A percentile compares a stretch with the other conserved stretches of the same genome.
These are phyloP conservation scores for Yamadazyma jaroonii DNA, from an alignment of 1,139 yeast genomes.

Conservation along the genomic window DNA sequence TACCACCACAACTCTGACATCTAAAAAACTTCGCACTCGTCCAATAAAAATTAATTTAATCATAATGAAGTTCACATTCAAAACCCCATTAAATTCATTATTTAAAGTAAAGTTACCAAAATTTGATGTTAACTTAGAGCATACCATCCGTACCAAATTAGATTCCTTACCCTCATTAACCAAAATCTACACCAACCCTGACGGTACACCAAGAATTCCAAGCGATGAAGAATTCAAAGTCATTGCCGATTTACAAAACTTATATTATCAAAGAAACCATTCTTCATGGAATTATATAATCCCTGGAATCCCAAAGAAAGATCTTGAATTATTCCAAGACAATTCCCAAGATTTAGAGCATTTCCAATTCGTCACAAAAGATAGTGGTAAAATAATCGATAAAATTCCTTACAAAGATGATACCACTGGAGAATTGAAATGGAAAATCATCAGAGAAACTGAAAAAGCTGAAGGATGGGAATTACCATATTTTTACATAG, in stretches of 20 bases:
- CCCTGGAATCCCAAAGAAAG: slow-evolving; percentile 51
- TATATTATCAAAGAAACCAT: slow-evolving; percentile 59
- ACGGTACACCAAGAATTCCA: slow-evolving; percentile 75
- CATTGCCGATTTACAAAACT: slow-evolving; percentile 67
- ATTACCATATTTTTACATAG: slow-evolving; percentile 65
- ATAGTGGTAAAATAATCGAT: slow-evolving; percentile 68
- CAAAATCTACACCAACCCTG: slow-evolving; percentile 68
- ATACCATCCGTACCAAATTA: slow-evolving; percentile 41
- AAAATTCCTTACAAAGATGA: slow-evolving; percentile 83
- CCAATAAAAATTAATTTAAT: slow-evolving; percentile 20
- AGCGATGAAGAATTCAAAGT: slow-evolving; percentile 70
- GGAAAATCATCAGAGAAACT: slow-evolving; percentile 76
- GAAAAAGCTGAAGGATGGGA: slow-evolving; percentile 87
- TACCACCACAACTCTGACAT: neutral
- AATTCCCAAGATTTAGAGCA: slow-evolving; percentile 63
- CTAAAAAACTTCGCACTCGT: too few species aligned
- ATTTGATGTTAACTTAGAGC: slow-evolving; percentile 42
- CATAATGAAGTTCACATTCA: slow-evolving; percentile 43
- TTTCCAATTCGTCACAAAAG: slow-evolving; percentile 61
- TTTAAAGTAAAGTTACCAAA: slow-evolving; percentile 38
- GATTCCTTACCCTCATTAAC: slow-evolving; percentile 54
- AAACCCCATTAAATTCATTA: slow-evolving; percentile 39
- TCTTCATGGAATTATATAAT: slow-evolving; percentile 60
- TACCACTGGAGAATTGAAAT: slow-evolving; percentile 71
- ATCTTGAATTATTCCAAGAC: slow-evolving; percentile 57